Evolutionary conservation across 495 filamentous ascomycete species (phyloP), one percentile per base, ranked within the genome.

Genomic region (Lasiosphaeriaceae sp.): DNA sequence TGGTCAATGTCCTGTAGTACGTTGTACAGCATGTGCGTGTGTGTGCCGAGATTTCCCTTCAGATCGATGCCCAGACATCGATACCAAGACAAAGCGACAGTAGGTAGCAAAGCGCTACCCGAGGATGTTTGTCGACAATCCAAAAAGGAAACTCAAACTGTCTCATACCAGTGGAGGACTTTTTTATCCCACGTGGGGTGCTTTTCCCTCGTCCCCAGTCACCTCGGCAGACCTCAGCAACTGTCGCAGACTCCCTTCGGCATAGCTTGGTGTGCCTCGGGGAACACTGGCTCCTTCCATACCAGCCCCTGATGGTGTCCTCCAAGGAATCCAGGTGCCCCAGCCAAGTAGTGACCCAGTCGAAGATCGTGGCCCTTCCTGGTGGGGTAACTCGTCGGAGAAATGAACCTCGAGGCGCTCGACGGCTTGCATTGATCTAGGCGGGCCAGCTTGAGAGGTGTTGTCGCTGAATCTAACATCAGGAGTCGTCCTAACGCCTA

Each of bases 401-500:
- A 60, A 47, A 20, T 59, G 61, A n/a, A 52, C 56, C 41, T 64
- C 50, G 2, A 49, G 14, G n/a, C 45, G 52, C 31, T 23, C 19
- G 29, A n/a, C 47, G 22, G 17, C 23, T 12, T 7, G 8, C 12
- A 43, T 29, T 14, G 52, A 47, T 23, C 11, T n/a, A 2, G 47
- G 17, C 11, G 24, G 20, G 29, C 47, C n/a, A 16, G 48, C 21
- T 20, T 48, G 54, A 12, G 43, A 37, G 6, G 20, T 22, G 14
- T 8, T 54, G 21, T 14, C 19, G 16, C 31, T 22, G 34, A 21
- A 2, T 14, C 29, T 7, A 52, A 24, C 64, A 54, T 39, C 52
- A 12, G 53, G 34, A 6, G 54, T 45, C 12, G 74, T 73, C 19
- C 65, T 64, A 24, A 75, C 70, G 21, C 71, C 72, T 0, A 77